Percentiles rank a stretch among this genome's conserved stretches.
Conservation (phyloP, 192 early-diverging fungal species). For the Gryganskiella cystojenkinii region DNA sequence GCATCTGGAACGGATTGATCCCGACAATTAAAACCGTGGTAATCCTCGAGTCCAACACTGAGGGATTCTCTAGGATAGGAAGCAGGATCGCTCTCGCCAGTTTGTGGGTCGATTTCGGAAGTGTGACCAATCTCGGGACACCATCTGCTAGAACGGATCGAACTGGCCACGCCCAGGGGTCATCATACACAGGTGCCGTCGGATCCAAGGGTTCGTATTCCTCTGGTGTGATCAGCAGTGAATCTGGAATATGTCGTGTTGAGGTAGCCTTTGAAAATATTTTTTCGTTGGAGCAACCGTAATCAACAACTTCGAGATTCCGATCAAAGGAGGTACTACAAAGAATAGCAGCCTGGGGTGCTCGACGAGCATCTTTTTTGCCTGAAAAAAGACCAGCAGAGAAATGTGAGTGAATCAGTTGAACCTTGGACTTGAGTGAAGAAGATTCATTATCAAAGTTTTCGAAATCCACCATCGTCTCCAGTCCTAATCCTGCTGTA, state of each 20-base stretch:
- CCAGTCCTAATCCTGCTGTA: too few species aligned
- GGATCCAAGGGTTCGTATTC: constrained; percentile 46
- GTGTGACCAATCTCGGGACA: constrained; percentile 33
- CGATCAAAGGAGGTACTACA: constrained; percentile 48
- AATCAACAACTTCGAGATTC: constrained; percentile 21
- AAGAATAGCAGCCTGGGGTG: constrained; percentile 30
- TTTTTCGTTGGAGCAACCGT: constrained; percentile 22
- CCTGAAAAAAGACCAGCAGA: constrained; percentile 23
- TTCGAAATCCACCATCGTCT: neutral
- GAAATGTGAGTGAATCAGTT: constrained; percentile 28
- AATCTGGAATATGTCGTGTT: constrained; percentile 42
- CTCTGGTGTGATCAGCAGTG: constrained; percentile 37
- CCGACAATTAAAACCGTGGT: constrained; percentile 36
- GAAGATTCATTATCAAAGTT: neutral
- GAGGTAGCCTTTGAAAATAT: constrained; percentile 35
- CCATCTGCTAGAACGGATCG: constrained; percentile 43
- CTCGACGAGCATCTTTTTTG: constrained; percentile 20
- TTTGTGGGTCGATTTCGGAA: constrained; percentile 47
- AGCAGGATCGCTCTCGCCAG: constrained; percentile 34
- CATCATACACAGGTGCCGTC: constrained; percentile 16
- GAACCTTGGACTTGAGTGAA: neutral
- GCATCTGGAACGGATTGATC: constrained; percentile 39
- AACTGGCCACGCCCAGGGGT: constrained; percentile 48
- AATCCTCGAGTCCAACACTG: constrained; percentile 34
- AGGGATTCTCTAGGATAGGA: constrained; percentile 39